Conservation (phyloP, 2,329 filamentous ascomycete species). For the Verticillium nonalfalfae region DNA sequence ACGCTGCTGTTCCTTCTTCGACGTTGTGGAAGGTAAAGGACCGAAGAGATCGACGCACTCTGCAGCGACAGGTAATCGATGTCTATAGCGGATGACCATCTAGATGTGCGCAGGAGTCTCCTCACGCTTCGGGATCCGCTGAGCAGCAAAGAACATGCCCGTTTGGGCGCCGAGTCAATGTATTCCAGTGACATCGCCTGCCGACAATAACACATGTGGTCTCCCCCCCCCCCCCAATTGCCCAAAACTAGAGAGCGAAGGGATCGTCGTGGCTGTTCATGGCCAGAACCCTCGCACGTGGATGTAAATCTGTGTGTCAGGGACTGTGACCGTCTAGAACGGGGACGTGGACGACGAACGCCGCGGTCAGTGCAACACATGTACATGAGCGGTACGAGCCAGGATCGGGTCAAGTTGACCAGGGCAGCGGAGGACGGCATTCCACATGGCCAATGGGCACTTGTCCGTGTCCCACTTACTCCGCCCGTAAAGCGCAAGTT, state of each 20-base stretch:
- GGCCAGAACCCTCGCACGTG: neutral
- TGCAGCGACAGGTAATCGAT: neutral
- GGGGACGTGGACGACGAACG: neutral
- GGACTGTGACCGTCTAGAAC: neutral
- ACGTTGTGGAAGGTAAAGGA: neutral
- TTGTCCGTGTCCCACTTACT: neutral
- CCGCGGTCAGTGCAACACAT: neutral
- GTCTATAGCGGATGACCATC: neutral
- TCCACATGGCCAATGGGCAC: neutral
- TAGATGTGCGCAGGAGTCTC: neutral
- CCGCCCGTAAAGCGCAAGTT: neutral
- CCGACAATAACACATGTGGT: neutral
- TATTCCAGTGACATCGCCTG: neutral
- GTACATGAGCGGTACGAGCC: neutral
- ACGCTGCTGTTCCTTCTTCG: neutral
- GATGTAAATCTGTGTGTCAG: neutral
- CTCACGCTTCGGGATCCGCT: neutral
- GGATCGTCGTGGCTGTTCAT: neutral
- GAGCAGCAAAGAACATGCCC: neutral
- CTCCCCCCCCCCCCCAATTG: no score
- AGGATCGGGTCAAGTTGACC: neutral
- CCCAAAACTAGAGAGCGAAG: neutral
- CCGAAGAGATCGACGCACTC: neutral
- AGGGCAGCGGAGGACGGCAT: neutral
- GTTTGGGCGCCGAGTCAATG: neutral